A percentile compares a stretch with the other conserved stretches of the same genome.
Conservation (phyloP, 1,284 basidiomycete species). For the Ganoderma lucidum region DNA sequence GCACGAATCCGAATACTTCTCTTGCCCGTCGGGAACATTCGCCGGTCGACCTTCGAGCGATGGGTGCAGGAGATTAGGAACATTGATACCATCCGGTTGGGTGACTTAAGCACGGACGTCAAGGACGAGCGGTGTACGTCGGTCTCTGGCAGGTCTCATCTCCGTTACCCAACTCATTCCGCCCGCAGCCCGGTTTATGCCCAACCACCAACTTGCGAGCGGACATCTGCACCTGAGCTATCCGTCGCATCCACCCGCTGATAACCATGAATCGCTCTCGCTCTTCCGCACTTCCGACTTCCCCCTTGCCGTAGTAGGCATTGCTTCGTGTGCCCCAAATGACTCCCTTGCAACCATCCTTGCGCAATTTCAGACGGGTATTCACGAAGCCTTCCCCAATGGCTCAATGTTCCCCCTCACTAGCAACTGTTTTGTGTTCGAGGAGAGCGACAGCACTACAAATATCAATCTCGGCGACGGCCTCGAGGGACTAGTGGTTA, state of each 20-base stretch:
- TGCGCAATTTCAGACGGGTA: slow-evolving; percentile 67
- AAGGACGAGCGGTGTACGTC: slow-evolving; percentile 79
- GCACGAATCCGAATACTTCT: slow-evolving; percentile 82
- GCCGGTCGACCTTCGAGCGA: slow-evolving; percentile 66
- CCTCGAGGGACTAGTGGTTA: slow-evolving; percentile 72
- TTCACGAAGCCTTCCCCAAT: slow-evolving; percentile 70
- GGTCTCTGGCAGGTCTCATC: slow-evolving; percentile 13
- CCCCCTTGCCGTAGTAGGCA: slow-evolving; percentile 80
- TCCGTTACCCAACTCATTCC: not conserved
- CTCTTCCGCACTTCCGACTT: slow-evolving; percentile 82
- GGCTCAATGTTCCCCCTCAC: slow-evolving; percentile 79
- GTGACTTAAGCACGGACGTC: slow-evolving; percentile 80
- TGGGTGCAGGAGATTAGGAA: slow-evolving; percentile 75
- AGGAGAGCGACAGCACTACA: slow-evolving; percentile 68
- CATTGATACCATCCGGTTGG: slow-evolving; percentile 75
- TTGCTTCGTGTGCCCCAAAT: slow-evolving; percentile 69
- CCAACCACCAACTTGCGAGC: slow-evolving; percentile 70
- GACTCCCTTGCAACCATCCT: slow-evolving; percentile 67
- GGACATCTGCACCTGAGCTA: slow-evolving; percentile 81
- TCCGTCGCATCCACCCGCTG: slow-evolving; percentile 71
- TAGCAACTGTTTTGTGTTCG: slow-evolving; percentile 81
- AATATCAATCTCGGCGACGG: slow-evolving; percentile 64
- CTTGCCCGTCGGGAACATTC: slow-evolving; percentile 79
- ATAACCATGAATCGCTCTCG: slow-evolving; percentile 62
- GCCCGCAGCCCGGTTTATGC: slow-evolving; percentile 78